Conservation (phyloP, 2,329 filamentous ascomycete genomes). For the Elsinoe necatrix region DNA sequence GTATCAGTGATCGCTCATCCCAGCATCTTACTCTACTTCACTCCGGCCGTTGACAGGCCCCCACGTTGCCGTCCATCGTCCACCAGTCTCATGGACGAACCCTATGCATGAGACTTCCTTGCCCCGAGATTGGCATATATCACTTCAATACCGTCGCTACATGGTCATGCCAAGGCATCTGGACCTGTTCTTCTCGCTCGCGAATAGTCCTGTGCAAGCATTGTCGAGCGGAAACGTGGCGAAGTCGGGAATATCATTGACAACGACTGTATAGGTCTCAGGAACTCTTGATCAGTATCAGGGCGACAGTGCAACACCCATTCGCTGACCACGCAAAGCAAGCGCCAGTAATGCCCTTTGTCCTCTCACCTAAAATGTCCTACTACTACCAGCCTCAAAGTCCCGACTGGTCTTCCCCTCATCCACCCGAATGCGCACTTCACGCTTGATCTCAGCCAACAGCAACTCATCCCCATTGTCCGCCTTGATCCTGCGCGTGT, state of each 20-base stretch:
- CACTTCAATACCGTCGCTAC: background rate
- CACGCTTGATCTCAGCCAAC: constrained; percentile 7
- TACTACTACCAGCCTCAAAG: background rate
- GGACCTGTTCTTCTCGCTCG: background rate
- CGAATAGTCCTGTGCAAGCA: background rate
- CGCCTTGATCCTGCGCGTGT: background rate
- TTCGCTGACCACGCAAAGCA: background rate
- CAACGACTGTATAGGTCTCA: no score
- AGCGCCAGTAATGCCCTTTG: background rate
- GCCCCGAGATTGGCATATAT: background rate
- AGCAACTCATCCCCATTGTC: constrained; percentile 3
- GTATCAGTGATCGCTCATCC: background rate
- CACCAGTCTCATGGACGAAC: background rate
- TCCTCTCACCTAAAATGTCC: background rate
- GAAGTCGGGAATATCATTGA: no score
- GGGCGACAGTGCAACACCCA: background rate
- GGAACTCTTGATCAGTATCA: no score
- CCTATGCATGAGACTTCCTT: background rate
- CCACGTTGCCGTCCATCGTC: background rate
- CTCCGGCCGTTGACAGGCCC: no score
- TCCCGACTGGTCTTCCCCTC: background rate
- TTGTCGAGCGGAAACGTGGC: no score
- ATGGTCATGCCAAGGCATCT: background rate
- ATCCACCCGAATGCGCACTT: background rate
- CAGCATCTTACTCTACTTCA: background rate